A percentile compares a stretch with the other conserved stretches of the same genome.
phyloP scores from a whole-genome alignment of 192 early-diverging fungal genomes.

The Coemansia guatemalensis region DNA sequence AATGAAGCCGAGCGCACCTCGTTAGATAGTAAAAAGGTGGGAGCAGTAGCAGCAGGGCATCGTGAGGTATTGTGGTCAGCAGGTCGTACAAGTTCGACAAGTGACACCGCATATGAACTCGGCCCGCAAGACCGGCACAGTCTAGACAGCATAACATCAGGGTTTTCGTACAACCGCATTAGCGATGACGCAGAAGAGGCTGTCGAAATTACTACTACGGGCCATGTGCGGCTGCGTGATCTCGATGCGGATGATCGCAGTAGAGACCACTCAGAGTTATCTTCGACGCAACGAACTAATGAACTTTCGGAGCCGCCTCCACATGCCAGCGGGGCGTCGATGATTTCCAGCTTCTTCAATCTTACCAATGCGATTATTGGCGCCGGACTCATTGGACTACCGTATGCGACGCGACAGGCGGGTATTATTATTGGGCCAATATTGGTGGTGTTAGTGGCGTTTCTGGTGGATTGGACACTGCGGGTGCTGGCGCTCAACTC shows the following conservation, averaged over 20 bases:
- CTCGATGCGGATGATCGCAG: slow-evolving; percentile 3
- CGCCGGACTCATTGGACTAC: slow-evolving; percentile 83
- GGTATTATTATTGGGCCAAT: slow-evolving; percentile 61
- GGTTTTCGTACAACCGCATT: slow-evolving; percentile 4
- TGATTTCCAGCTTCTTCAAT: slow-evolving; percentile 64
- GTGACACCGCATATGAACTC: slow-evolving; percentile 13
- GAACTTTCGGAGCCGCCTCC: not conserved
- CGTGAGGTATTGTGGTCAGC: not conserved
- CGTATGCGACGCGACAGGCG: slow-evolving; percentile 81
- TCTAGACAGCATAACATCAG: slow-evolving; percentile 1
- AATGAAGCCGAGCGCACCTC: slow-evolving; percentile 8
- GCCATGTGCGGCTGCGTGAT: slow-evolving; percentile 9
- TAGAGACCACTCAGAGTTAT: slow-evolving; percentile 9
- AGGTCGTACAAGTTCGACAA: not conserved
- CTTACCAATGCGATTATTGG: slow-evolving; percentile 95
- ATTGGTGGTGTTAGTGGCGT: slow-evolving; percentile 55
- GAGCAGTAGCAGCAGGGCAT: not conserved
- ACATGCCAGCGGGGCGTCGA: slow-evolving; percentile 31
- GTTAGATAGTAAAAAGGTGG: not conserved
- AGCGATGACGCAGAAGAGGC: not conserved
- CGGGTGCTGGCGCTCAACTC: slow-evolving; percentile 69
- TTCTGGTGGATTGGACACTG: slow-evolving; percentile 74
- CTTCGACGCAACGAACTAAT: not conserved
- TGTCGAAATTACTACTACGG: not conserved
- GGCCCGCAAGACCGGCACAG: slow-evolving; percentile 13